phyloP scores from a whole-genome alignment of 768 basidiomycete species.

The Naematelia encephala region DNA sequence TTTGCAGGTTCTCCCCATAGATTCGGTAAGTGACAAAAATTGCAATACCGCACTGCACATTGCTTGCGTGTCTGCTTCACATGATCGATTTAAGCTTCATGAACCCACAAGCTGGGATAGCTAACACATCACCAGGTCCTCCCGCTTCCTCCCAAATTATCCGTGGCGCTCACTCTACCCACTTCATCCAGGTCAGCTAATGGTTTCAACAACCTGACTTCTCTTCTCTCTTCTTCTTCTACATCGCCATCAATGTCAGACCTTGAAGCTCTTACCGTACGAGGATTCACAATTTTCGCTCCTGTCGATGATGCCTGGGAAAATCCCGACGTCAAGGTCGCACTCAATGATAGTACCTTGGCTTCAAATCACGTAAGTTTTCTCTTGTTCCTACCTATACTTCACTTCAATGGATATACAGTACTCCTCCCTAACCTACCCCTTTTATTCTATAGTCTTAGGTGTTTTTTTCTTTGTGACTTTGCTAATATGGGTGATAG shows the following conservation, averaged over 20 bases:
- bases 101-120: too few relatives aligned
- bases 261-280: constrained; percentile 21
- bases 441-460: background rate
- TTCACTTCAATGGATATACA: too few relatives aligned
- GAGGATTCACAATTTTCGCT: constrained; percentile 43
- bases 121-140: too few relatives aligned
- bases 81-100: too few relatives aligned
- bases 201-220: constrained; percentile 15
- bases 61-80: too few relatives aligned
- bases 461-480: background rate
- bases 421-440: background rate
- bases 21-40: constrained; percentile 25
- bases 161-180: constrained; percentile 15
- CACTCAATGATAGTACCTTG: background rate
- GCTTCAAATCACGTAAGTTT: background rate
- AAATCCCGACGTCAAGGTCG: background rate
- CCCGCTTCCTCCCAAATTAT: constrained; percentile 26
- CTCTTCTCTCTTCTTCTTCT: constrained; percentile 17
- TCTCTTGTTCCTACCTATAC: background rate
- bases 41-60: background rate
- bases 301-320: constrained; percentile 35
- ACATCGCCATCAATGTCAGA: constrained; percentile 9
- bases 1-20: constrained; percentile 35
- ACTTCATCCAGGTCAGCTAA: constrained; percentile 10
- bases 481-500: constrained; percentile 15